Percentiles rank a stretch among this genome's conserved stretches.
Evolutionary conservation across 192 early-diverging fungal species (phyloP).

Genomic region (Backusella liffmaniae): DNA sequence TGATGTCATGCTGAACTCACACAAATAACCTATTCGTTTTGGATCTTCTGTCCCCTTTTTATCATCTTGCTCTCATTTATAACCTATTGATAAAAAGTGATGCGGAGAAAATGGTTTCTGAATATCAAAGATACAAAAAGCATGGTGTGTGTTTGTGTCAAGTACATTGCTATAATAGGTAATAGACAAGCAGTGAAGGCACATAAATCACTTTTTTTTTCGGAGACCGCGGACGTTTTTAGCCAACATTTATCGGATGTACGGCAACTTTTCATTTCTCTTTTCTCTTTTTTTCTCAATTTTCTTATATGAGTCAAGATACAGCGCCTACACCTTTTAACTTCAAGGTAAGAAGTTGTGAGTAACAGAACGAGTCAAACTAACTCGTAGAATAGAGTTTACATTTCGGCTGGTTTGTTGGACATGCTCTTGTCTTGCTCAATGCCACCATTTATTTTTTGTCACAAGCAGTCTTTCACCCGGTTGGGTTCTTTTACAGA

Average conservation of each 20-base stretch:
- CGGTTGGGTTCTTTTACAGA: slow-evolving; percentile 21
- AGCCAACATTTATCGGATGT: neutral
- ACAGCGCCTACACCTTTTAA: neutral
- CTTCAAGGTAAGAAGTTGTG: neutral
- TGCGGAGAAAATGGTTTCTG: no score
- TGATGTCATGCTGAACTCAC: neutral
- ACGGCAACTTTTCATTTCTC: neutral
- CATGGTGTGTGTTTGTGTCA: neutral
- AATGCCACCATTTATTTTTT: slow-evolving; percentile 18
- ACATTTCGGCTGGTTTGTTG: slow-evolving; percentile 32
- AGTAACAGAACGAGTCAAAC: neutral
- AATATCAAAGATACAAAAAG: no score
- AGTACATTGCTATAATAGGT: neutral
- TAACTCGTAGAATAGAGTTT: slow-evolving; percentile 11
- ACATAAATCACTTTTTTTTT: neutral
- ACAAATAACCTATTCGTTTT: neutral
- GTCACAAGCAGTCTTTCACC: slow-evolving; percentile 21
- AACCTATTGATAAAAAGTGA: no score
- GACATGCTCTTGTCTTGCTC: slow-evolving; percentile 1
- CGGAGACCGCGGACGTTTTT: neutral
- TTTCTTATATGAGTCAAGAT: neutral
- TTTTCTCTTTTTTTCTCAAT: neutral
- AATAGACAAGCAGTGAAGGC: neutral
- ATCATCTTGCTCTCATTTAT: no score
- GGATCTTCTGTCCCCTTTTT: no score